Evolutionary conservation across 768 basidiomycete genomes (phyloP).

Genomic region (Podaxis sp.): DNA sequence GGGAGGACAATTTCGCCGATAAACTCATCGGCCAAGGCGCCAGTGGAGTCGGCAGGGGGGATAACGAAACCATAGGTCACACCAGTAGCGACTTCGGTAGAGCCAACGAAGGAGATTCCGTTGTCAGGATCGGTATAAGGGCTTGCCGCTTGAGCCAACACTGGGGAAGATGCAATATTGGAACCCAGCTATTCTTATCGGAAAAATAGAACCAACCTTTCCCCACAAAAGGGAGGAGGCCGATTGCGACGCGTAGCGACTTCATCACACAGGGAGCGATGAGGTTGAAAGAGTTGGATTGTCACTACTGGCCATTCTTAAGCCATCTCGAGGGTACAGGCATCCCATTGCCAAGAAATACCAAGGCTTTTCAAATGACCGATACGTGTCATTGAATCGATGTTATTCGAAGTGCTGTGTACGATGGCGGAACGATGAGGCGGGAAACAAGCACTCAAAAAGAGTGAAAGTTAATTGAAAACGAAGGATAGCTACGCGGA

Average conservation of each 20-base stretch:
- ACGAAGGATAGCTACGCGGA: neutral
- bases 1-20: conserved; percentile 62
- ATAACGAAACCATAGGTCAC: conserved; percentile 49
- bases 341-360: neutral
- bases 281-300: neutral
- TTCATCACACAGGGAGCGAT: conserved; percentile 1
- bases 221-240: conserved; percentile 8
- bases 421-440: neutral
- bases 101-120: conserved; percentile 49
- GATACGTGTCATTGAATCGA: neutral
- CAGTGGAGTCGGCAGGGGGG: conserved; percentile 39
- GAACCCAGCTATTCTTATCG: neutral
- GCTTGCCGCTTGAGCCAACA: conserved; percentile 38
- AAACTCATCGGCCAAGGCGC: conserved; percentile 43
- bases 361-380: neutral
- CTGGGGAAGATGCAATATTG: conserved; percentile 20
- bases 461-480: neutral
- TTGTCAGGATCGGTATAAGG: conserved; percentile 41
- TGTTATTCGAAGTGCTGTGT: neutral
- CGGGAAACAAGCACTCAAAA: neutral
- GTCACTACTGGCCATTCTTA: neutral
- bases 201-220: neutral
- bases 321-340: neutral
- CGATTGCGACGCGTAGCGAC: neutral
- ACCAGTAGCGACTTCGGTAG: conserved; percentile 35